Conservation (phyloP, 2,329 filamentous ascomycete species). For the Leptographium lundbergii region DNA sequence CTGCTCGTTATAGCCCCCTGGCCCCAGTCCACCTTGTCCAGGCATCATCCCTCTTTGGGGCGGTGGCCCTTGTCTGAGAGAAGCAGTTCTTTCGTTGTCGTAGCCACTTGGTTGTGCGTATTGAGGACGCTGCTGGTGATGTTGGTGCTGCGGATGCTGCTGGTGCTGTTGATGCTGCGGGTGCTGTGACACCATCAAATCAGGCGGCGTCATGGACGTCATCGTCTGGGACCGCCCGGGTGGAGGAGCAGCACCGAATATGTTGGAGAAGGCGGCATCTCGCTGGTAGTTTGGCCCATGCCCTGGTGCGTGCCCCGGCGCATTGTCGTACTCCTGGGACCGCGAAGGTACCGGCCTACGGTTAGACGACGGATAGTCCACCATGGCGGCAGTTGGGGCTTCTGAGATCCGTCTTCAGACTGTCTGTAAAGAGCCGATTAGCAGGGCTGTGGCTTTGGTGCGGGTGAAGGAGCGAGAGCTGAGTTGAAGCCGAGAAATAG, state of each 20-base stretch:
- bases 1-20: conserved; percentile 20
- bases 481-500: background rate
- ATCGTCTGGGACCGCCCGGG: conserved; percentile 90
- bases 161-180: conserved; percentile 5
- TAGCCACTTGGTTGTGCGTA: conserved; percentile 5
- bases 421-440: conserved; percentile 19
- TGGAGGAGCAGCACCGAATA: conserved; percentile 79
- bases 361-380: conserved; percentile 44
- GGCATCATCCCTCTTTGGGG: conserved; percentile 42
- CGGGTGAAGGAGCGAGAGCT: background rate
- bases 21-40: conserved; percentile 2
- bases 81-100: conserved; percentile 52
- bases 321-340: conserved; percentile 34
- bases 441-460: conserved; percentile 2
- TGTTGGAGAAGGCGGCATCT: conserved; percentile 91
- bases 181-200: conserved; percentile 15
- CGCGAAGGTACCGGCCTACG: conserved; percentile 25
- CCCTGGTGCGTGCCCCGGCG: conserved; percentile 6
- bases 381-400: conserved; percentile 26
- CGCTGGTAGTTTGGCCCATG: conserved; percentile 50
- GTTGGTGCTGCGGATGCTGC: conserved; percentile 1
- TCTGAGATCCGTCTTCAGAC: conserved; percentile 2
- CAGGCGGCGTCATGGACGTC: conserved; percentile 53
- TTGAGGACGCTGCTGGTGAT: background rate
- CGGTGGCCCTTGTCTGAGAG: conserved; percentile 49